Evolutionary conservation across 768 basidiomycete species (phyloP), one percentile per base, ranked within the genome.

Genomic region (Ramaria sp.): DNA sequence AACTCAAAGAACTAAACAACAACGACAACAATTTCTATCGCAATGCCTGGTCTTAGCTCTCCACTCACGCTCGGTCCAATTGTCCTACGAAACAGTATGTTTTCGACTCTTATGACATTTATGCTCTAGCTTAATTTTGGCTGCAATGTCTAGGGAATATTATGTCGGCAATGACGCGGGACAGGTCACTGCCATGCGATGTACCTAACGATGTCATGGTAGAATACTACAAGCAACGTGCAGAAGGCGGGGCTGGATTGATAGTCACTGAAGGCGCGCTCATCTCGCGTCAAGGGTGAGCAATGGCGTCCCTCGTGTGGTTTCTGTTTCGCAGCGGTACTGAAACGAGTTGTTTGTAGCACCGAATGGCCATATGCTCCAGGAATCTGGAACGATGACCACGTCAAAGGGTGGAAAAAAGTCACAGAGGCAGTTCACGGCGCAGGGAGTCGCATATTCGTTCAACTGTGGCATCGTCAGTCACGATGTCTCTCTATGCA

Each of bases 351-450:
- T 12, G 16, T 30, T 50, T 5, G 52, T 54, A 75, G 74, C 8
- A 67, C 72, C 9, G 71, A 73, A 59, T 75, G 71, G 70, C 68
- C 66, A 7, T 60, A 69, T 57, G 71, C 71, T 1, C 74, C 74
- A n/a, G 76, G 76, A 5, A 70, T 76, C 25, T 77, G 74, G 73
- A 71, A 62, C 56, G 57, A 67, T 9, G 70, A 73, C 30, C 74
- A 77, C 55, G 65, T 73, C 15, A 58, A 60, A 10, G 74, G 61
- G 4, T 78, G 76, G 75, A 75, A 71, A 57, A 70, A 68, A 50
- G 65, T 79, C 48, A 72, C 68, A 0, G 73, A 75, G 44, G 69
- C 67, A 1, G 74, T 81, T 7, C 77, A 79, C 58, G 60, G 63
- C 7, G 71, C 69, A 36, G 74, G 73, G 5, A 67, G 70, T 9